These are phyloP conservation scores for Margaritispora aquatica DNA, from an alignment of 495 filamentous ascomycete species.

Conservation along the genomic window DNA sequence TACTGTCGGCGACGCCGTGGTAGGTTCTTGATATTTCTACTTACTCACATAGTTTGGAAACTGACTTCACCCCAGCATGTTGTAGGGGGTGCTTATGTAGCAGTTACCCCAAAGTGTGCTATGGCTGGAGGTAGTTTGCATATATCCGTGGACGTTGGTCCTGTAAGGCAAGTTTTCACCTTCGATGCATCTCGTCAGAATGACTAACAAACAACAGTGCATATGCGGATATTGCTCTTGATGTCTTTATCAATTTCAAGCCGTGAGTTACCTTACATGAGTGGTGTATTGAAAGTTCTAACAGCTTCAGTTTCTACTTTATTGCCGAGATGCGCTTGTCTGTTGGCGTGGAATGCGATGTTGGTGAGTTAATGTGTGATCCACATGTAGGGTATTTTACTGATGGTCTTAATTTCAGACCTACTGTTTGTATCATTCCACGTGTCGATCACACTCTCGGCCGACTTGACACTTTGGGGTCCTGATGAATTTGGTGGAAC, in stretches of 20 bases:
- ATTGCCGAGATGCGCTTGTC: background rate
- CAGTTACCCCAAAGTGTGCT: constrained; percentile 3
- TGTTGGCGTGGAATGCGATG: background rate
- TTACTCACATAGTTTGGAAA: background rate
- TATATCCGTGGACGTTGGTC: background rate
- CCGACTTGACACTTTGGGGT: background rate
- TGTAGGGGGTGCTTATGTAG: background rate
- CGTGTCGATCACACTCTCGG: background rate
- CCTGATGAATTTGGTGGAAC: background rate
- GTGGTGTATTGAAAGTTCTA: background rate
- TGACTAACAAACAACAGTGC: background rate
- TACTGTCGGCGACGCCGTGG: background rate
- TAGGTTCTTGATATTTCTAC: background rate
- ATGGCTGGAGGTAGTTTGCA: background rate
- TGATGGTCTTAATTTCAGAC: too few species aligned
- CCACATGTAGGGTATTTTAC: too few species aligned
- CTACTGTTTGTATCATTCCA: background rate
- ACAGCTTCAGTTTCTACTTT: background rate
- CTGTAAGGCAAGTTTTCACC: background rate
- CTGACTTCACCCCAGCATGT: background rate
- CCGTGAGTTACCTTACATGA: background rate
- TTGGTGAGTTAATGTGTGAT: background rate
- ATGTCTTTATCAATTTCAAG: constrained; percentile 5
- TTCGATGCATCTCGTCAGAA: background rate
- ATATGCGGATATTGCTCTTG: background rate